Base-by-base conservation (phyloP, 345 rosid genomes). In the Dipteronia sinensis region DNA sequence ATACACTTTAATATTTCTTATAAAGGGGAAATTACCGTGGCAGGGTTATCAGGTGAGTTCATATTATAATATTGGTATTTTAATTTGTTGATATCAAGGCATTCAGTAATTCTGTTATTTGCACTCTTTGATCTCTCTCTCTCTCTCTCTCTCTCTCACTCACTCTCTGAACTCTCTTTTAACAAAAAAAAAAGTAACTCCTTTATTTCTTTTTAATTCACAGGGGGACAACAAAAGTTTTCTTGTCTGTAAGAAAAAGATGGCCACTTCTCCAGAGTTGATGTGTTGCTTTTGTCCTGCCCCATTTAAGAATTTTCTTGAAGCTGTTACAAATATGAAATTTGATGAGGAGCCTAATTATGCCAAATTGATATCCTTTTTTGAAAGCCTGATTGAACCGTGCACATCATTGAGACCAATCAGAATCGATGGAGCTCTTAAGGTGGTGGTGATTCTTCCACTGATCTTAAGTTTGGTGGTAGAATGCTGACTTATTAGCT, bases 161-260 rank as follows among this genome's bases (percentile, higher is more conserved):
- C 9, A n/a, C 63, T n/a, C 63, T 29, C 3, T 29, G 34, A 31
- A 31, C 38, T 34, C 38, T 34, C 38, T 34, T 34, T 34, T 34
- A 34, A 42, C 9, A 42, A 19, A 15, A 58, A 19, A 20, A 1
- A 59, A 10, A 62, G 9, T 72, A 76, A 20, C 72, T 55, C 25
- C 47, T 29, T 67, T 64, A 40, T 83, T 31, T 79, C 38, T 63
- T 75, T 67, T 67, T 69, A 68, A 72, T 77, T 76, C 74, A 61
- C 85, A 93, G 99, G 99, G 99, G 66, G 99, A 96, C 74, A 92
- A 94, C 77, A 94, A 96, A 83, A 89, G 98, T 78, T 96, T 94
- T 85, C 95, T 96, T 82, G 97, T 94, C 67, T 91, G 97, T 84
- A 96, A 96, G 87, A 96, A 96, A 76, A 96, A 94, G 89, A 91